Evolutionary conservation across 2,329 filamentous ascomycete species (phyloP).

Genomic region (Xylariaceae sp.): DNA sequence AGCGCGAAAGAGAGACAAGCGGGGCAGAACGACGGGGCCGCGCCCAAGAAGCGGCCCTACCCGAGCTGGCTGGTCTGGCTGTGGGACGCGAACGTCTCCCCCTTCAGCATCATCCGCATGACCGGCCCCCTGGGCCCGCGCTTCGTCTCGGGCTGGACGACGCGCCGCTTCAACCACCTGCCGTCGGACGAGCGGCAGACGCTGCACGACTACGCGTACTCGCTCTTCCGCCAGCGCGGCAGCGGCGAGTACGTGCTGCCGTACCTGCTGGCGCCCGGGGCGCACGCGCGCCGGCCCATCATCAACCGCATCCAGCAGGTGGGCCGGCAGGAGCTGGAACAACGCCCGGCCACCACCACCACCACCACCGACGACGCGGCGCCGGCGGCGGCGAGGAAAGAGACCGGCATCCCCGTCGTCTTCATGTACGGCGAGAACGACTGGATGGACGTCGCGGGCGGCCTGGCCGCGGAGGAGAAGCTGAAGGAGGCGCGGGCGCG

Average conservation of each 20-base stretch:
- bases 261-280: conserved; percentile 88
- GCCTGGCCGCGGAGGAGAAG: conserved; percentile 70
- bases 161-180: conserved; percentile 82
- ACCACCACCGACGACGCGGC: too few relatives aligned
- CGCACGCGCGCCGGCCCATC: conserved; percentile 79
- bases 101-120: conserved; percentile 84
- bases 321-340: conserved; percentile 62
- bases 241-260: conserved; percentile 90
- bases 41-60: conserved; percentile 44
- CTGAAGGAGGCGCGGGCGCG: conserved; percentile 60
- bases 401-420: conserved; percentile 71
- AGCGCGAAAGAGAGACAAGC: conserved; percentile 28
- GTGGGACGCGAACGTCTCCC: conserved; percentile 95
- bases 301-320: conserved; percentile 82
- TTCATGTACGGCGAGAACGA: conserved; percentile 97
- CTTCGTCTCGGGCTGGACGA: conserved; percentile 91
- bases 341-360: conserved; percentile 23
- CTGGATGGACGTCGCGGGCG: conserved; percentile 95
- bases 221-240: conserved; percentile 84
- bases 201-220: conserved; percentile 89
- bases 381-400: conserved; percentile 28
- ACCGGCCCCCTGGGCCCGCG: conserved; percentile 84
- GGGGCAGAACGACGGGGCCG: conserved; percentile 23
- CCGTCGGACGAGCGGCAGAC: conserved; percentile 72
- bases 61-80: conserved; percentile 87